A percentile compares a stretch with the other conserved stretches of the same genome.
Conservation (phyloP, 2,329 filamentous ascomycete species). For the Arthroderma uncinatum region DNA sequence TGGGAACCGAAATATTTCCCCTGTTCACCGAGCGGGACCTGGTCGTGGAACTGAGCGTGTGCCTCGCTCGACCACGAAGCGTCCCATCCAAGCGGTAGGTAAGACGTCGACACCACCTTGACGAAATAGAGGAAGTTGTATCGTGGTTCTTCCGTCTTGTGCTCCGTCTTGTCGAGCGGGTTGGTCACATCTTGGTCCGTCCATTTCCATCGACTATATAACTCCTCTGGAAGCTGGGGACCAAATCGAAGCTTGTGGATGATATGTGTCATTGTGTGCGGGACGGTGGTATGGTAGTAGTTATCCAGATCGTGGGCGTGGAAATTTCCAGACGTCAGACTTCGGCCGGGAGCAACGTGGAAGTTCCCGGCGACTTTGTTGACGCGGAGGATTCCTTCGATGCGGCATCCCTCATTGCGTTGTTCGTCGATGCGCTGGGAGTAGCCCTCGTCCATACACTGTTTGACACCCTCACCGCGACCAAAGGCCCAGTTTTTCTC, state of each 20-base stretch:
- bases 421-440: conserved; percentile 77
- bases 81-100: conserved; percentile 84
- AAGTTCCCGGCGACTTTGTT: conserved; percentile 99
- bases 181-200: conserved; percentile 78
- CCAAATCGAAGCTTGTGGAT: conserved; percentile 89
- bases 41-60: conserved; percentile 37
- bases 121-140: conserved; percentile 99
- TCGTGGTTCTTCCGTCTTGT: conserved; percentile 67
- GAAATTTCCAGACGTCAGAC: conserved; percentile 92
- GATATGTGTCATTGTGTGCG: conserved; percentile 78
- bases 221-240: conserved; percentile 68
- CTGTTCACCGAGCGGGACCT: conserved; percentile 55
- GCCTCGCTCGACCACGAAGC: conserved; percentile 39
- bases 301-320: conserved; percentile 96
- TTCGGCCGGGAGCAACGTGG: conserved; percentile 90
- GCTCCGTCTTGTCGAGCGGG: conserved; percentile 69
- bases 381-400: conserved; percentile 82
- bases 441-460: conserved; percentile 92
- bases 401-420: conserved; percentile 81
- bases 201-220: conserved; percentile 56
- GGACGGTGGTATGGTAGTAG: conserved; percentile 65
- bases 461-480: conserved; percentile 80
- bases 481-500: conserved; percentile 87
- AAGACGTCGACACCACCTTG: conserved; percentile 94
- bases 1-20: conserved; percentile 54